Conservation (phyloP, 192 early-diverging fungal genomes). For the Linnemannia elongata region DNA sequence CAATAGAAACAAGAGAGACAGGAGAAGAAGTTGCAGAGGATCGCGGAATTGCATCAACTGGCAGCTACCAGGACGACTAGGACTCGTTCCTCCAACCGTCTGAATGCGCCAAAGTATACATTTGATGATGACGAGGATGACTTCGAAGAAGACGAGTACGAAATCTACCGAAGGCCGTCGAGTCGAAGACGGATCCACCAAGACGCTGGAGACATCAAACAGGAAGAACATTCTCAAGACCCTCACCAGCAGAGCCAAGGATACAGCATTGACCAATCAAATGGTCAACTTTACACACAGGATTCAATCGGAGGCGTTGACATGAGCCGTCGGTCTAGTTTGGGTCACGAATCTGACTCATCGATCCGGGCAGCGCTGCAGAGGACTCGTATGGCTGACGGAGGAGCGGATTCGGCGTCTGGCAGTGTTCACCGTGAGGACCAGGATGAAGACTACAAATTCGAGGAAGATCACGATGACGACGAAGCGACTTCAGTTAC, state of each 20-base stretch:
- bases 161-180: slow-evolving; percentile 27
- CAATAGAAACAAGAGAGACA: slow-evolving; percentile 37
- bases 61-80: slow-evolving; percentile 47
- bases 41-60: slow-evolving; percentile 43
- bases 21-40: slow-evolving; percentile 29
- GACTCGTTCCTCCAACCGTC: slow-evolving; percentile 46
- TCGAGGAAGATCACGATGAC: slow-evolving; percentile 11
- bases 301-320: background rate
- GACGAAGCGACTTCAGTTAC: background rate
- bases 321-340: slow-evolving; percentile 32
- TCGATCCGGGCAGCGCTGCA: slow-evolving; percentile 41
- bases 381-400: slow-evolving; percentile 25
- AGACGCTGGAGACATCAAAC: background rate
- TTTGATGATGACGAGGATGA: slow-evolving; percentile 52
- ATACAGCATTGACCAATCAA: background rate
- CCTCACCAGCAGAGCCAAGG: background rate
- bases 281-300: background rate
- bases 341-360: slow-evolving; percentile 42
- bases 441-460: slow-evolving; percentile 9
- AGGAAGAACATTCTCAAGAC: background rate
- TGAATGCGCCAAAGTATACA: slow-evolving; percentile 43
- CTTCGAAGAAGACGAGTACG: slow-evolving; percentile 40
- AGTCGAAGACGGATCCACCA: slow-evolving; percentile 23
- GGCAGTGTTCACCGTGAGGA: background rate
- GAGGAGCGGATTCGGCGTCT: background rate